phyloP scores from a whole-genome alignment of 2,329 filamentous ascomycete genomes.

The Drechslerella coelobrocha region DNA sequence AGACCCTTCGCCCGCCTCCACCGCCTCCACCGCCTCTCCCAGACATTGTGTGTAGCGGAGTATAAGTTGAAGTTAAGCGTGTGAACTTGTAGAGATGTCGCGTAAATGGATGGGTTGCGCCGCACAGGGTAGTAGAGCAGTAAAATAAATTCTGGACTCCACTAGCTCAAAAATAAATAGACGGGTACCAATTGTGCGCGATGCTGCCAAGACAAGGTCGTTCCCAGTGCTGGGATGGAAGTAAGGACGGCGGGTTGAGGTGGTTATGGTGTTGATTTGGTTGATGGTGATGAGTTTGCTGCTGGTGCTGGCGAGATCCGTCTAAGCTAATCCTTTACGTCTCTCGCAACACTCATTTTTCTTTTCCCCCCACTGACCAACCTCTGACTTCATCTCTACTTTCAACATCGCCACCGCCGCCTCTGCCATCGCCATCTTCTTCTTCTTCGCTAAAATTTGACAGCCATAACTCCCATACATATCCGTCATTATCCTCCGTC shows the following conservation, averaged over 20 bases:
- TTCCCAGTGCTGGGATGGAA: background rate
- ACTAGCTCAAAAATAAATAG: background rate
- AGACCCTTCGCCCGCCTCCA: conserved; percentile 69
- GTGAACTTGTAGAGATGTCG: background rate
- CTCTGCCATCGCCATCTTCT: conserved; percentile 6
- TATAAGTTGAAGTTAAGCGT: background rate
- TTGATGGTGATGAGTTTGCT: background rate
- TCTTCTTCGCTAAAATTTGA: background rate
- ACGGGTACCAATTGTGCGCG: background rate
- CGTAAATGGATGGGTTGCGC: conserved; percentile 3
- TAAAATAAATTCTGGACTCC: background rate
- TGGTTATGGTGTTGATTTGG: background rate
- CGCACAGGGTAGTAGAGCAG: background rate
- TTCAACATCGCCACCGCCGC: conserved; percentile 11
- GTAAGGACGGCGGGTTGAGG: background rate
- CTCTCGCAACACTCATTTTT: conserved; percentile 15
- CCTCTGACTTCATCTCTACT: conserved; percentile 47
- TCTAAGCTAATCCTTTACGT: background rate
- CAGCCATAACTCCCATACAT: background rate
- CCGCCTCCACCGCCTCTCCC: conserved; percentile 57
- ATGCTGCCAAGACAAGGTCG: background rate
- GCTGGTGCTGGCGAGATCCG: background rate
- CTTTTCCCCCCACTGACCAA: conserved; percentile 20
- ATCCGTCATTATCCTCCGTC: background rate
- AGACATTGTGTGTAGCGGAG: conserved; percentile 23